Conservation (phyloP, 2,329 filamentous ascomycete genomes). For the Fusarium piperis region DNA sequence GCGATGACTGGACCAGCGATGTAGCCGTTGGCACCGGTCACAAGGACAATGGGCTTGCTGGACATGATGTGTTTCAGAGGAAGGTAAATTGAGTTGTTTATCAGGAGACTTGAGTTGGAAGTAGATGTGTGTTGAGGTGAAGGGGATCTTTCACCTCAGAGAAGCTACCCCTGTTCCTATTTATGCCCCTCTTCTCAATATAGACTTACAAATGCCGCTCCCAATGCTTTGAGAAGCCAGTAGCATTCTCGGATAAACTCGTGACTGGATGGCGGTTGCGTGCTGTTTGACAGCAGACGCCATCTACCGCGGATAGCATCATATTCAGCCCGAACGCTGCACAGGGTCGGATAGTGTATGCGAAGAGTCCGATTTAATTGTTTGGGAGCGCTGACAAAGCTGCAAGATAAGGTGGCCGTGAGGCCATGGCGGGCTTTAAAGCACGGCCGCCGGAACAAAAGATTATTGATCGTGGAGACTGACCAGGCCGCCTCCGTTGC, state of each 20-base stretch:
- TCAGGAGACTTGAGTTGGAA: not conserved
- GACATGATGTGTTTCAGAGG: constrained; percentile 22
- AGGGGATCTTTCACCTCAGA: not conserved
- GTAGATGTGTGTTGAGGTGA: not conserved
- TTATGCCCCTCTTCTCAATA: not conserved
- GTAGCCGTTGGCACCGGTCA: constrained; percentile 54
- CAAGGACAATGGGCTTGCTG: constrained; percentile 41
- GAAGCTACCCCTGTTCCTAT: not conserved
- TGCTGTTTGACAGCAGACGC: not conserved
- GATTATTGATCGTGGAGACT: constrained; percentile 5
- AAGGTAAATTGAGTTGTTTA: not conserved
- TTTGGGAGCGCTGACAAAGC: not conserved
- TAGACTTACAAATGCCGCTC: not conserved
- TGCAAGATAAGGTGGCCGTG: not conserved
- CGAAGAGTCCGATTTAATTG: not conserved
- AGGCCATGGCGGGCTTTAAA: not conserved
- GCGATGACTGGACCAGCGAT: constrained; percentile 50
- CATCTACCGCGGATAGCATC: not conserved
- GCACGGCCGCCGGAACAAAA: not conserved
- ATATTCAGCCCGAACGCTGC: not conserved
- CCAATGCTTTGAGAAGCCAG: not conserved
- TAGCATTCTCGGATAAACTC: not conserved
- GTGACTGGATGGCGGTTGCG: not conserved
- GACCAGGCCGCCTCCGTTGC: not conserved
- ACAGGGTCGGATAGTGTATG: not conserved